Conservation (phyloP, 495 filamentous ascomycete genomes). For the Monascus purpureus region DNA sequence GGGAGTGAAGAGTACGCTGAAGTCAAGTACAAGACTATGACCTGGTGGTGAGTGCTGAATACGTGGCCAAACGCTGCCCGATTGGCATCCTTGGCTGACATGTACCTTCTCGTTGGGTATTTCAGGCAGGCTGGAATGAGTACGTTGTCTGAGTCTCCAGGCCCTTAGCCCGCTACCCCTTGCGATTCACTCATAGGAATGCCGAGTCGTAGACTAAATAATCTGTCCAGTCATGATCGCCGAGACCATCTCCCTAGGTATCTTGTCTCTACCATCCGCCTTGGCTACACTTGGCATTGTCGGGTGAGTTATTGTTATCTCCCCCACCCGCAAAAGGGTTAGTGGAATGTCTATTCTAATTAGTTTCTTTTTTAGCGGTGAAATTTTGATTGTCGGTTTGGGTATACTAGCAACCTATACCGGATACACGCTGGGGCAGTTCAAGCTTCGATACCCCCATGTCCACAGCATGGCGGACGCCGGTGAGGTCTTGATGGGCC, state of each 20-base stretch:
- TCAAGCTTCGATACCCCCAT: slow-evolving; percentile 48
- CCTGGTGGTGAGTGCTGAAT: slow-evolving; percentile 12
- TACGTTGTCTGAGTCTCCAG: slow-evolving; percentile 3
- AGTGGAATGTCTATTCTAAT: no score
- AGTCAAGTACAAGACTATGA: slow-evolving; percentile 12
- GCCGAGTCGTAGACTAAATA: slow-evolving; percentile 3
- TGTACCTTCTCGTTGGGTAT: background rate
- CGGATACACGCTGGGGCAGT: slow-evolving; percentile 52
- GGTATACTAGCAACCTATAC: slow-evolving; percentile 55
- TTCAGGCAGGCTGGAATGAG: slow-evolving; percentile 9
- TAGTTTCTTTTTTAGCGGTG: no score
- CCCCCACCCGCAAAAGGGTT: slow-evolving; percentile 44
- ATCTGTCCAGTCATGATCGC: slow-evolving; percentile 36
- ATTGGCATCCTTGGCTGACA: background rate
- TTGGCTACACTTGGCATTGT: slow-evolving; percentile 45
- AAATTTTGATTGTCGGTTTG: slow-evolving; percentile 43
- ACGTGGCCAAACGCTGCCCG: no score
- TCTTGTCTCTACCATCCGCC: slow-evolving; percentile 39
- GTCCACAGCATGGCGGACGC: slow-evolving; percentile 53
- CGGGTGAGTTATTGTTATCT: slow-evolving; percentile 7
- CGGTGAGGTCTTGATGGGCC: slow-evolving; percentile 43
- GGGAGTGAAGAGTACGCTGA: slow-evolving; percentile 8
- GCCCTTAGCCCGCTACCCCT: no score
- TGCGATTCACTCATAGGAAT: slow-evolving; percentile 10
- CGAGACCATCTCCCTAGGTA: slow-evolving; percentile 48